Evolutionary conservation across 73 alveolate species (phyloP), one percentile per base, ranked within the genome.

Genomic region (Paramecium octaurelia): DNA sequence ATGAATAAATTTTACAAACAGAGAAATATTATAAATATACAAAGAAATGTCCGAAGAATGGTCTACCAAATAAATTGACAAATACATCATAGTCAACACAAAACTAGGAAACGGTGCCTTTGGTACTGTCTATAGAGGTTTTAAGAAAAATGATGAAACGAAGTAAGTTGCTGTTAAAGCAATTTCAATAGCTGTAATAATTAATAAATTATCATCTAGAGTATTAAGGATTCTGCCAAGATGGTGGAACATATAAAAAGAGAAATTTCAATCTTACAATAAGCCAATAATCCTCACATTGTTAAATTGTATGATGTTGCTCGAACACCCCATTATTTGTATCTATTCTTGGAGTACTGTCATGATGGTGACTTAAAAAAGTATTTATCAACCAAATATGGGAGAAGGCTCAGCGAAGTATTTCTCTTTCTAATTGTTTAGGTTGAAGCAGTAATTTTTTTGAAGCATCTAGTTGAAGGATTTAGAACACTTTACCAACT

Each of bases 321-420:
- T 44, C 75, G 94, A 20, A 89, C 94, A 10, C 94, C 94, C 9
- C 86, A 89, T 40, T 70, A 89, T 57, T 73, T 89, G 12, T 89
- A 89, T 35, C 57, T 89, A 50, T 89, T 89, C 77, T 89, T 89
- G 31, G 94, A 89, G 64, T 89, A 89, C 42, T 89, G 94, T 21
- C 71, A 46, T 77, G 94, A 89, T 89, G 94, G 94, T 6, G 94
- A 89, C 35, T 71, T 89, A 20, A 89, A 89, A 35, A 83, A 89
- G 60, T 89, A 70, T 44, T 60, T 89, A 16, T 70, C 80, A 11
- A 89, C 86, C 7, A 89, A 89, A 83, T 77, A 89, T 34, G 94
- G 91, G n/a, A 89, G 88, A 73, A 68, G 94, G 76, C 64, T 89
- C 27, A 89, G 94, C 73, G 94, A 89, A 71, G 92, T 80, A 80